Evolutionary conservation across 192 early-diverging fungal genomes (phyloP), one percentile per base, ranked within the genome.

Genomic region (Chytriomyces sp.): DNA sequence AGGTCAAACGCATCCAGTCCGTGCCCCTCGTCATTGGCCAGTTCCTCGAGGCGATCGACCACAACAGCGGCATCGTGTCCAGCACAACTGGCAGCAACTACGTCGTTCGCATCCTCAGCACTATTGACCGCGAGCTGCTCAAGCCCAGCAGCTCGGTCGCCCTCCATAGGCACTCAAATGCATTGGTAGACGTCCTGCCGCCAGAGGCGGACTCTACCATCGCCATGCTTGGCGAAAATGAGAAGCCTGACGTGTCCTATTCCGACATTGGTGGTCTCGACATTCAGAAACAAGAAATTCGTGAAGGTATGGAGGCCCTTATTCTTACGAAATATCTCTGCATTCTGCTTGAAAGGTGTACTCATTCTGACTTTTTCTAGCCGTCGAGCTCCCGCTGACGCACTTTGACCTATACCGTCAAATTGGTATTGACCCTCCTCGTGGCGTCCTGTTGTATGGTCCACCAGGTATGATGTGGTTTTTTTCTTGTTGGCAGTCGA

Each of bases 391-490:
- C 61, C 97, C 97, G 2, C 78, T 99, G 69, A 99, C 97, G 1
- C 93, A 98, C 73, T 94, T 94, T 3, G 97, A 99, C 80, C 74
- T 98, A 60, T 99, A 98, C 75, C 94, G 96, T 81, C 93, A 99
- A 75, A 98, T 99, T 91, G 97, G 97, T 58, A 98, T 99, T 72
- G 93, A 94, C 70, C 97, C 97, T 8, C 97, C 97, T 30, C 95
- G 95, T 82, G 97, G 97, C 59, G 95, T 97, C 39, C 93, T 98
- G 73, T 83, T 98, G 25, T 98, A 99, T 73, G 96, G 94, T 73
- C 89, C 92, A 19, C 95, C 94, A 1, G 97, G 95, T 62, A 81
- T 88, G 54, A 96, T 95, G 69, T 94, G 92, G 6, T 54, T 60
- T 14, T 8, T 4, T 22, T 2, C 3, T 2, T 65, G 28, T n/a